Base-by-base conservation (phyloP, 73 alveolate species). In the Urostyla sp. region DNA sequence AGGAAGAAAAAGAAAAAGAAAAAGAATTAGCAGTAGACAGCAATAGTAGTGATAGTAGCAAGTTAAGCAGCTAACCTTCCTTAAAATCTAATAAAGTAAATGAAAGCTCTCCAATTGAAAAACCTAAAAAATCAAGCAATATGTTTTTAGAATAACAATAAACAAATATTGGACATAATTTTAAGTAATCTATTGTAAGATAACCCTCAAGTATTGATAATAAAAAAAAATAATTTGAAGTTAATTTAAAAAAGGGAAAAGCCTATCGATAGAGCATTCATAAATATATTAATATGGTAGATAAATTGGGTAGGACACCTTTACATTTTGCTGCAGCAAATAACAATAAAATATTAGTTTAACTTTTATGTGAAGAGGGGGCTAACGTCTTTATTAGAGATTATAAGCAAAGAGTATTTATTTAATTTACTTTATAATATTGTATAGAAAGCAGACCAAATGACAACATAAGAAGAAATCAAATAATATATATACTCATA, bases 251-350 rank as follows among this genome's bases (percentile, higher is more conserved):
- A 8, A 50, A 8, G 36, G 4, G 49, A 18, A 27, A 55, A 55
- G 11, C 8, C 7, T 54, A 15, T 24, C 24, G 30, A 18, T 11
- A 23, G 5, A 8, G 44, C 23, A 16, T 15, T 43, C 31, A 13
- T 55, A 4, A 45, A 69, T 69, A n/a, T 53, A 34, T 73, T 5
- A 37, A 73, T 34, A n/a, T 0, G 18, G 28, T 24, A 8, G 85
- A 73, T 34, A 15, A 32, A 48, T 51, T 16, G 59, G 69, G 69
- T 1, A 73, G 53, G 60, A 73, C 75, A n/a, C 56, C 85, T 10
- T 18, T 73, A 1, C 75, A 73, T 51, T 73, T 52, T 54, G 74
- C 75, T 24, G 40, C 21, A 23, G n/a, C 6, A 36, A 52, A 52
- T 13, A 15, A n/a, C 15, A 52, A 73, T 48, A 13, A 52, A 0